phyloP scores from a whole-genome alignment of 2,329 filamentous ascomycete genomes.

The Aspergillus japonicus region DNA sequence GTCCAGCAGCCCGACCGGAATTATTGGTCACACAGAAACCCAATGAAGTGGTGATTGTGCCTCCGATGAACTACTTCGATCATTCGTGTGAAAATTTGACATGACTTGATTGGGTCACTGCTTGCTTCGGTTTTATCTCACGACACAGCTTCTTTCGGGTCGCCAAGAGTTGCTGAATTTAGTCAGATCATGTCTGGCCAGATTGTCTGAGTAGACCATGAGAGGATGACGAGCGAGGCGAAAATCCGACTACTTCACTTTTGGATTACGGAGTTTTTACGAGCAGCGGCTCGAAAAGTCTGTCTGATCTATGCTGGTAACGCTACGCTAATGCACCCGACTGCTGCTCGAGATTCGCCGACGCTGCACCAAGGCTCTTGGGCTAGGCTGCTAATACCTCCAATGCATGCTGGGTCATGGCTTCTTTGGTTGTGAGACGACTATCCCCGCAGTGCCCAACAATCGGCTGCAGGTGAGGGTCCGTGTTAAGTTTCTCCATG shows the following conservation, averaged over 20 bases:
- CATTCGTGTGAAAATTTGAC: background rate
- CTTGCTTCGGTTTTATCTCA: background rate
- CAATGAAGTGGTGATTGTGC: slow-evolving; percentile 11
- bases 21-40: slow-evolving; percentile 20
- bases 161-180: background rate
- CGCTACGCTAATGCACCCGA: slow-evolving; percentile 18
- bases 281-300: slow-evolving; percentile 8
- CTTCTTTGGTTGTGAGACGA: slow-evolving; percentile 1
- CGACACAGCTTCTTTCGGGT: background rate
- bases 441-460: slow-evolving; percentile 13
- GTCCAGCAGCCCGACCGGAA: slow-evolving; percentile 19
- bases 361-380: slow-evolving; percentile 9
- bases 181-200: background rate
- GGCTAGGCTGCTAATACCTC: slow-evolving; percentile 1
- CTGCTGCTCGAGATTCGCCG: slow-evolving; percentile 17
- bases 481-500: slow-evolving; percentile 7
- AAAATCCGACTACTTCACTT: background rate
- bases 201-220: background rate
- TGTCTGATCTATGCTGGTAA: slow-evolving; percentile 4
- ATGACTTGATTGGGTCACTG: background rate
- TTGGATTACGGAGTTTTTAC: background rate
- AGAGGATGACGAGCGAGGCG: background rate
- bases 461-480: slow-evolving; percentile 8
- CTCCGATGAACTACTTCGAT: background rate
- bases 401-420: slow-evolving; percentile 9